phyloP scores from a whole-genome alignment of 2,329 filamentous ascomycete species.

The Coniochaeta sp. region DNA sequence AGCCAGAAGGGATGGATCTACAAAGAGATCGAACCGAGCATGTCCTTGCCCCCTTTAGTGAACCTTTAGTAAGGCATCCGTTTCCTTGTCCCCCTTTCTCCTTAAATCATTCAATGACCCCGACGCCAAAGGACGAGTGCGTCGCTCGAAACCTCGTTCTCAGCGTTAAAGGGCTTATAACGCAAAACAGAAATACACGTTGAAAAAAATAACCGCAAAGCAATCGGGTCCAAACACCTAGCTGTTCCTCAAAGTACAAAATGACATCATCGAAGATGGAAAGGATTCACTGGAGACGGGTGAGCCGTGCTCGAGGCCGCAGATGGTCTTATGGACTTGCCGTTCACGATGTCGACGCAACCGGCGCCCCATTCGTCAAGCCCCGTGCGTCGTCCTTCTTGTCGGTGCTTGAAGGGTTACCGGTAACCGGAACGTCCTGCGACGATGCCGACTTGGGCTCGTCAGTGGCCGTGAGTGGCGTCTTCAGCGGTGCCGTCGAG shows the following conservation, averaged over 20 bases:
- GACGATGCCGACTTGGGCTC: slow-evolving; percentile 29
- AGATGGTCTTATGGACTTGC: neutral
- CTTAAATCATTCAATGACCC: neutral
- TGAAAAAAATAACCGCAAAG: neutral
- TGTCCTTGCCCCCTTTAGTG: neutral
- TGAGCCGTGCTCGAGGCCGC: neutral
- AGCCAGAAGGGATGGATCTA: neutral
- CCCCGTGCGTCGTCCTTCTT: slow-evolving; percentile 1
- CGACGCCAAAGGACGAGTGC: neutral
- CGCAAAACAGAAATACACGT: neutral
- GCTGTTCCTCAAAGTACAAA: neutral
- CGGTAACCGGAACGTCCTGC: slow-evolving; percentile 5
- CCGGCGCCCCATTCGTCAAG: neutral
- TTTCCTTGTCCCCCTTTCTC: neutral
- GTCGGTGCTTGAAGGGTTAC: slow-evolving; percentile 9
- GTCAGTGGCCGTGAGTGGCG: slow-evolving; percentile 26
- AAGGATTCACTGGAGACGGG: neutral
- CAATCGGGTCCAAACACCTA: neutral
- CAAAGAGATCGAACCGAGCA: neutral
- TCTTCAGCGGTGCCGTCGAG: slow-evolving; percentile 26
- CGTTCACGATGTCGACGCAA: neutral
- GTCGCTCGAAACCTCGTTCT: neutral
- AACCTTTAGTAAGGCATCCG: neutral
- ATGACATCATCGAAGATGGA: neutral
- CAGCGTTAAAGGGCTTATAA: neutral